Evolutionary conservation across 345 rosid species (phyloP), one percentile per base, ranked within the genome.

Genomic region (Raphanus sativus): DNA sequence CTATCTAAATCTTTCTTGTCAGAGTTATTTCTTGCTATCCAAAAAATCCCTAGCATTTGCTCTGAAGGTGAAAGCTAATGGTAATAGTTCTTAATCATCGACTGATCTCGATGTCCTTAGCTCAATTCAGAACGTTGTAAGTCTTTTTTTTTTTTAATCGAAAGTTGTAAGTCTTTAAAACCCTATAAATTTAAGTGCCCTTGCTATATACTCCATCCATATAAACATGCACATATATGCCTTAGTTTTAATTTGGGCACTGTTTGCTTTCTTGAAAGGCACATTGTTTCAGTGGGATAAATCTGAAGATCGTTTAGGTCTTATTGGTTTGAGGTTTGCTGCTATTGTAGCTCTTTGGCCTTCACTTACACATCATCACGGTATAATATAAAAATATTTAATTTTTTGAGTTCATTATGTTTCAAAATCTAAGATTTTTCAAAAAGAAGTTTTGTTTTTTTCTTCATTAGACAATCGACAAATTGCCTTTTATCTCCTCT

Each of bases 241-340:
- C 33, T 66, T 30, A 15, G 2, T 29, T 13, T 71, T 42, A 3
- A 24, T 65, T 58, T 62, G 40, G 16, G 4, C 5, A 45, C 16
- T 62, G 64, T 63, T 63, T 16, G 13, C 2, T n/a, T 62, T 42
- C 33, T 45, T 71, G 54, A 10, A n/a, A 48, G 63, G 50, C 54
- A 48, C 72, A 59, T 13, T 25, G 8, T 55, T 71, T 0, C 86
- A 91, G 98, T 93, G 98, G 97, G 86, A 84, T 67, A 84, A 80
- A 0, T 67, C 97, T 66, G 97, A 94, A 89, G 98, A 92, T 75
- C 84, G 95, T 50, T 15, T 89, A 66, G 97, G 85, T 68, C 78
- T 94, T 50, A 65, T 87, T 29, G 98, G 99, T 63, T 84, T 94
- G 77, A 87, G 96, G 4, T 92, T 94, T 82, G 89, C 97, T 24